phyloP scores from a whole-genome alignment of 2,329 filamentous ascomycete species.

The Diaporthe ilicicola region DNA sequence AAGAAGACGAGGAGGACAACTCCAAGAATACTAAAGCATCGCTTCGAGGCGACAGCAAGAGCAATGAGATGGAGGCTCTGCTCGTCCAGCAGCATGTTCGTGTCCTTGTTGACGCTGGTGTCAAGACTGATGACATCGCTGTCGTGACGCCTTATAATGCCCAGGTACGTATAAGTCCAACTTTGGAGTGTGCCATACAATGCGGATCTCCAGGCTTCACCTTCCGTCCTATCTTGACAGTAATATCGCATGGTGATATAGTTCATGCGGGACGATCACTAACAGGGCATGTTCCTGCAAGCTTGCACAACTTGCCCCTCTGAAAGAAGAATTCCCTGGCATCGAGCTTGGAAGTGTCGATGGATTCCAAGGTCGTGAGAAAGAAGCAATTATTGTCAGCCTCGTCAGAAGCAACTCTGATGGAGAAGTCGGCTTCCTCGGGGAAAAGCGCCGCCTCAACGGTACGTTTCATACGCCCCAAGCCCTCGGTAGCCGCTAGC shows the following conservation, averaged over 20 bases:
- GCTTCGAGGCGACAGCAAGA: slow-evolving; percentile 73
- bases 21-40: slow-evolving; percentile 55
- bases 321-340: slow-evolving; percentile 83
- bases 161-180: slow-evolving; percentile 62
- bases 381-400: slow-evolving; percentile 92
- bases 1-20: slow-evolving; percentile 75
- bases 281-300: slow-evolving; percentile 46
- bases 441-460: slow-evolving; percentile 90
- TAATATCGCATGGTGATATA: slow-evolving; percentile 26
- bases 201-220: slow-evolving; percentile 25
- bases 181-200: neutral
- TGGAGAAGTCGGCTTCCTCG: slow-evolving; percentile 90
- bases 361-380: slow-evolving; percentile 94
- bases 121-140: slow-evolving; percentile 85
- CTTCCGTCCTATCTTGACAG: slow-evolving; percentile 9
- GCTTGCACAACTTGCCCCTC: slow-evolving; percentile 78
- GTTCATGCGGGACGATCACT: slow-evolving; percentile 34
- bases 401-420: slow-evolving; percentile 91
- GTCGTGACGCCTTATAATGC: slow-evolving; percentile 97
- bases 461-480: slow-evolving; percentile 59
- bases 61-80: slow-evolving; percentile 88
- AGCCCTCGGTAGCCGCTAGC: neutral
- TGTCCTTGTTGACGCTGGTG: slow-evolving; percentile 79
- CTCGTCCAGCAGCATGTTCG: slow-evolving; percentile 82
- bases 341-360: slow-evolving; percentile 97